Base-by-base conservation (phyloP, 495 filamentous ascomycete genomes). In the Penicillium paradoxum region DNA sequence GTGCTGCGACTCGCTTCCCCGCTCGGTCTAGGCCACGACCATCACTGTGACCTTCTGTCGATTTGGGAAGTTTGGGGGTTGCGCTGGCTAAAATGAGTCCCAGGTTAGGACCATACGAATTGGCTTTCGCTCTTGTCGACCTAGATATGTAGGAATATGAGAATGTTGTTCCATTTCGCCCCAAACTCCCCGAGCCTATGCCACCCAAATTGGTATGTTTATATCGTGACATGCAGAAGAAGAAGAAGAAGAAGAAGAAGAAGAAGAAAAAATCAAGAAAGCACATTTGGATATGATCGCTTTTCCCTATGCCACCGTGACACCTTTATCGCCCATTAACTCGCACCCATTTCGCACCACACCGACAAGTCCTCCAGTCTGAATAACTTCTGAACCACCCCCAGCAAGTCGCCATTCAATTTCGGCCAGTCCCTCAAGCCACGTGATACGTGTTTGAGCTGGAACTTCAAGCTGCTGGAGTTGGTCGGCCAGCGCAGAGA, bases 301-400 rank as follows among this genome's bases (percentile, higher is more conserved):
- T 41, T 27, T 14, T 29, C 30, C 32, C 57, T 59, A 69, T 54
- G 51, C 57, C 52, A 53, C 36, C 25, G 42, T 30, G 21, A 64
- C 45, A 11, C 55, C 58, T 33, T 65, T 63, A 39, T 66, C 61
- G 17, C 67, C 69, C 76, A 87, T 80, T 51, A 96, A 68, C 68
- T 95, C 92, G 32, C 86, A 89, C 0, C 95, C 93, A 57, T 83
- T 85, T 58, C 93, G 83, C 32, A 98, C 79, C 6, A 95, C 89
- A 0, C 95, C 93, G 2, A 97, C 89, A 44, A 97, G 69, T 0
- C 89, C 93, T 5, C 93, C 91, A 1, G 92, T 97, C 77, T 98
- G 93, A 45, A 97, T 80, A 10, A 71, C 69, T 73, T 98, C 93
- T n/a, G 83, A 86, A 3, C 89, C 95, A 13, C 93, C 93, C 18